Evolutionary conservation across 805 yeast species (phyloP).

Genomic region (Saccharomycopsis malanga): DNA sequence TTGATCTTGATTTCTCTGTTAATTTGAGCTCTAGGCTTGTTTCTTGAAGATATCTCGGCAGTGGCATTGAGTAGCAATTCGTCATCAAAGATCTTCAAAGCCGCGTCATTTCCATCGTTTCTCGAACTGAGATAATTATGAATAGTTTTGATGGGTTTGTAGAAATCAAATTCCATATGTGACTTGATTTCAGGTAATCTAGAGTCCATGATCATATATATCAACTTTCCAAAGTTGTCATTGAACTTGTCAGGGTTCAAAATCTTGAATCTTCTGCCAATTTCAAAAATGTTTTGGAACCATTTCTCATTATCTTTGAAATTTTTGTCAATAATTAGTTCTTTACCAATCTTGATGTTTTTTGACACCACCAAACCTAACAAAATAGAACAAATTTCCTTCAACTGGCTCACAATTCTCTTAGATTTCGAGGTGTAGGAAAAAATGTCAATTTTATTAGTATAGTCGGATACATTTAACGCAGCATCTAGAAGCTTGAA

Average conservation of each 20-base stretch:
- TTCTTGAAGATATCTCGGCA: slow-evolving; percentile 55
- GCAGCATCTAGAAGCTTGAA: slow-evolving; percentile 68
- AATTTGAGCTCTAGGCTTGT: slow-evolving; percentile 46
- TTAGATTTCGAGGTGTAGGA: slow-evolving; percentile 61
- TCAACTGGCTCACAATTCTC: slow-evolving; percentile 63
- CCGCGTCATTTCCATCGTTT: slow-evolving; percentile 31
- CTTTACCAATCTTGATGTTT: slow-evolving; percentile 62
- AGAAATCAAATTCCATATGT: slow-evolving; percentile 69
- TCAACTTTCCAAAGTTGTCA: slow-evolving; percentile 69
- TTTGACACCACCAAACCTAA: slow-evolving; percentile 77
- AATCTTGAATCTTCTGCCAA: slow-evolving; percentile 74
- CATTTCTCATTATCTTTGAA: slow-evolving; percentile 65
- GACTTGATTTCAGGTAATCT: slow-evolving; percentile 61
- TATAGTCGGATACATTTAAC: slow-evolving; percentile 69
- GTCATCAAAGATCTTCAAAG: slow-evolving; percentile 46
- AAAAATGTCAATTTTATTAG: slow-evolving; percentile 68
- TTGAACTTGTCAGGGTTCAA: slow-evolving; percentile 82
- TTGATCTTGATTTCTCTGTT: slow-evolving; percentile 56
- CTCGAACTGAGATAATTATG: slow-evolving; percentile 36
- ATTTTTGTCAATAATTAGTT: slow-evolving; percentile 55
- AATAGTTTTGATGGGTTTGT: slow-evolving; percentile 65
- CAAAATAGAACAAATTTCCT: slow-evolving; percentile 70
- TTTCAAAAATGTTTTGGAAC: slow-evolving; percentile 66
- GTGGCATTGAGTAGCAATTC: slow-evolving; percentile 56
- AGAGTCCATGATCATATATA: slow-evolving; percentile 84